Percentiles rank a stretch among this genome's conserved stretches.
phyloP scores from a whole-genome alignment of 805 yeast species.

The Metschnikowia peoriensis region DNA sequence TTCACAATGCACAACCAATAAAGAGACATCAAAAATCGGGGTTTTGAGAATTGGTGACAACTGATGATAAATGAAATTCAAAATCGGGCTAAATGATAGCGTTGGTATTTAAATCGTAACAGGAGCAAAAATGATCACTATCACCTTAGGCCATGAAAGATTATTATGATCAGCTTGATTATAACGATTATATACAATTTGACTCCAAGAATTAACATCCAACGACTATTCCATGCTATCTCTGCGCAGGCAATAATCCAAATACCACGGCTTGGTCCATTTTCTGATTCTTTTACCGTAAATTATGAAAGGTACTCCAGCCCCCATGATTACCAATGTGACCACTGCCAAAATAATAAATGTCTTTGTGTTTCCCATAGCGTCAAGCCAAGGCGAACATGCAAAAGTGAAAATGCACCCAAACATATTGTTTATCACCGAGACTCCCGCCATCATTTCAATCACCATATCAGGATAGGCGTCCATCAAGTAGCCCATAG shows the following conservation, averaged over 20 bases:
- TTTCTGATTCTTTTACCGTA: constrained; percentile 61
- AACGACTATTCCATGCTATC: constrained; percentile 8
- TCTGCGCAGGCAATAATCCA: constrained; percentile 17
- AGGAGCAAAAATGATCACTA: no score
- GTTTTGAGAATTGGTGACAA: no score
- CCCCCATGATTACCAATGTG: constrained; percentile 55
- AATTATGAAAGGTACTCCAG: constrained; percentile 54
- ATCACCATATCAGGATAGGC: constrained; percentile 66
- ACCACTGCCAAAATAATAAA: constrained; percentile 60
- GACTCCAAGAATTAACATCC: not conserved
- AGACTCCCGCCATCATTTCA: constrained; percentile 70
- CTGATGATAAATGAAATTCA: no score
- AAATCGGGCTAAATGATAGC: no score
- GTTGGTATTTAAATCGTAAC: no score
- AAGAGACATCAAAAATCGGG: no score
- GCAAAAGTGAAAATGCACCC: constrained; percentile 67
- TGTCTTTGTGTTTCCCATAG: constrained; percentile 55
- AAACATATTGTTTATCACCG: constrained; percentile 60
- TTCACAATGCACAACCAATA: no score
- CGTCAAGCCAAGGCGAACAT: constrained; percentile 59
- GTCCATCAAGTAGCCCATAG: constrained; percentile 66
- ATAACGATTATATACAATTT: no score
- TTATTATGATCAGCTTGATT: no score
- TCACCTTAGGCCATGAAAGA: no score
- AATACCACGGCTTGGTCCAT: constrained; percentile 56